These are phyloP conservation scores for Beta macrorhiza DNA, from an alignment of 179 eudicot species.

Conservation along the genomic window DNA sequence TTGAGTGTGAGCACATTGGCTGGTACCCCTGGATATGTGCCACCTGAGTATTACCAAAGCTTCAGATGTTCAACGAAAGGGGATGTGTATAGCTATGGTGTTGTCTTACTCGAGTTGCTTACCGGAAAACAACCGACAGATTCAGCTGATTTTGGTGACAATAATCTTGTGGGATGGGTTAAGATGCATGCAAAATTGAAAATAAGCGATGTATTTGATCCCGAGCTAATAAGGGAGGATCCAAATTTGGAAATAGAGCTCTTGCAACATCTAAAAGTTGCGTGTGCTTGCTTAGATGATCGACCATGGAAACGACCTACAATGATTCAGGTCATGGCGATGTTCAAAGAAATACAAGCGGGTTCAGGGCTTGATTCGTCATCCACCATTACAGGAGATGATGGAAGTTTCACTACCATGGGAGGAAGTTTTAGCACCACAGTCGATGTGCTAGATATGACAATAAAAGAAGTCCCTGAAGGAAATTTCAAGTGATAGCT, in stretches of 20 bases:
- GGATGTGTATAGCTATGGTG: constrained; percentile 93
- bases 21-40: constrained; percentile 93
- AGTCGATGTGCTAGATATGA: constrained; percentile 59
- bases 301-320: constrained; percentile 75
- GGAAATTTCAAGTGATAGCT: constrained; percentile 35
- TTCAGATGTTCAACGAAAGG: constrained; percentile 80
- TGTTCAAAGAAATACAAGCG: constrained; percentile 91
- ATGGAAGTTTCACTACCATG: constrained; percentile 41
- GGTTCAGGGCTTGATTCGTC: constrained; percentile 68
- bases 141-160: constrained; percentile 85
- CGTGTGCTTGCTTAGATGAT: constrained; percentile 82
- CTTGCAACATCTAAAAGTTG: constrained; percentile 67
- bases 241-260: constrained; percentile 71
- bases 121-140: constrained; percentile 79
- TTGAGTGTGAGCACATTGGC: constrained; percentile 95
- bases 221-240: constrained; percentile 63
- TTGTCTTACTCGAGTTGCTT: constrained; percentile 80
- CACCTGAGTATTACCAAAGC: constrained; percentile 90
- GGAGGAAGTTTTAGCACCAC: constrained; percentile 39
- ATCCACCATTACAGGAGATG: constrained; percentile 53
- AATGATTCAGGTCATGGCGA: constrained; percentile 97
- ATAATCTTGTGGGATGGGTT: constrained; percentile 95
- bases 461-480: constrained; percentile 74
- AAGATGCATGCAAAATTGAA: constrained; percentile 60
- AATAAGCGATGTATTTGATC: constrained; percentile 73